Conservation (phyloP, 345 rosid genomes). For the Psidium guajava region DNA sequence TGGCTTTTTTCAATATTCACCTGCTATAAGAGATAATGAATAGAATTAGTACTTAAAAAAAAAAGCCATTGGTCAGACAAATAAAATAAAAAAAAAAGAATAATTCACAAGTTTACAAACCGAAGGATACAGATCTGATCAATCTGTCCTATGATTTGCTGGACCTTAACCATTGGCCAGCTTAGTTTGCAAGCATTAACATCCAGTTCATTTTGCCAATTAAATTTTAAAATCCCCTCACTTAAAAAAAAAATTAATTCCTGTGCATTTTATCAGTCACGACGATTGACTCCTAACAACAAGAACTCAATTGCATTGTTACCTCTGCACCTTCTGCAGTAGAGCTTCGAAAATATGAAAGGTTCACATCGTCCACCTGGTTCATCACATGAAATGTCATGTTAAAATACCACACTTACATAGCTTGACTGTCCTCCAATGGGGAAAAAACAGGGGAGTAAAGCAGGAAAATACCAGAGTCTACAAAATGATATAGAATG, state of each 20-base stretch:
- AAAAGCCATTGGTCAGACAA: not conserved
- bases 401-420: not conserved
- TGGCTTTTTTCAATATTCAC: constrained; percentile 32
- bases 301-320: not conserved
- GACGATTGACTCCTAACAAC: not conserved
- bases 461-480: not conserved
- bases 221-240: not conserved
- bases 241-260: not conserved
- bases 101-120: not conserved
- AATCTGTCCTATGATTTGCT: not conserved
- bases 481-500: not conserved
- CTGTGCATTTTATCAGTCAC: not conserved
- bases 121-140: not conserved
- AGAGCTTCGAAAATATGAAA: constrained; percentile 38
- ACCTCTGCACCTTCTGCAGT: constrained; percentile 44
- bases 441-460: not conserved
- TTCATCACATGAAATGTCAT: not conserved
- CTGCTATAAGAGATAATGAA: constrained; percentile 17
- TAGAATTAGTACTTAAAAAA: not conserved
- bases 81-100: not conserved
- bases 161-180: not conserved
- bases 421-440: not conserved
- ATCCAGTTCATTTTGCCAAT: not conserved
- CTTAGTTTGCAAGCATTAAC: not conserved
- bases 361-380: constrained; percentile 54